These are phyloP conservation scores for Hydnum rufescens DNA, from an alignment of 768 basidiomycete genomes.

Conservation along the genomic window DNA sequence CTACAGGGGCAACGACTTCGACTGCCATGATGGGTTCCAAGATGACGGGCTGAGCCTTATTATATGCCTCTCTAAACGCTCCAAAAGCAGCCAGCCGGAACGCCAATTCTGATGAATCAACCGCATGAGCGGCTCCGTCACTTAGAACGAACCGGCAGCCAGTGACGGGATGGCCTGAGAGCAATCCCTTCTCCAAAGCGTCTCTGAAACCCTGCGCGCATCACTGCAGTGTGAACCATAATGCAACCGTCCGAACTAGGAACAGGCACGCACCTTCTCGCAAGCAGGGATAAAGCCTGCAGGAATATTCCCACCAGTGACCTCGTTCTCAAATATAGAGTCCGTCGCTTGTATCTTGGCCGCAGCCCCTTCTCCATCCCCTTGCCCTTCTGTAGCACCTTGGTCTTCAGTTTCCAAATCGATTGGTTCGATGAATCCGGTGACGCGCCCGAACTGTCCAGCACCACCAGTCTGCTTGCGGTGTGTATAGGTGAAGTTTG, in stretches of 20 bases:
- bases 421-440: conserved; percentile 82
- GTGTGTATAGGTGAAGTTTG: conserved; percentile 78
- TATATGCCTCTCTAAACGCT: conserved; percentile 82
- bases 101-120: conserved; percentile 92
- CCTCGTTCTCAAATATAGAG: conserved; percentile 60
- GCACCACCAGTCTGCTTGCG: conserved; percentile 98
- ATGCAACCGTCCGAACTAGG: not conserved
- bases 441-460: conserved; percentile 88
- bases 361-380: too few relatives aligned
- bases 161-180: conserved; percentile 73
- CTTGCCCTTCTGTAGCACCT: too few relatives aligned
- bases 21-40: conserved; percentile 98
- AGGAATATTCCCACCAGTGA: conserved; percentile 87
- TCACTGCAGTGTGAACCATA: not conserved
- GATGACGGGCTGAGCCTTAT: conserved; percentile 54
- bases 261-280: conserved; percentile 46
- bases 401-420: conserved; percentile 48
- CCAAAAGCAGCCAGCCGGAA: conserved; percentile 82
- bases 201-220: conserved; percentile 78
- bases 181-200: conserved; percentile 74
- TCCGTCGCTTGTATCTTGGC: too few relatives aligned
- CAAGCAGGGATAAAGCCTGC: conserved; percentile 83
- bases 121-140: conserved; percentile 82
- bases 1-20: conserved; percentile 85
- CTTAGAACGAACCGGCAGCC: conserved; percentile 74